Conservation (phyloP, 495 filamentous ascomycete species). For the Astrothelium subdiscretum region DNA sequence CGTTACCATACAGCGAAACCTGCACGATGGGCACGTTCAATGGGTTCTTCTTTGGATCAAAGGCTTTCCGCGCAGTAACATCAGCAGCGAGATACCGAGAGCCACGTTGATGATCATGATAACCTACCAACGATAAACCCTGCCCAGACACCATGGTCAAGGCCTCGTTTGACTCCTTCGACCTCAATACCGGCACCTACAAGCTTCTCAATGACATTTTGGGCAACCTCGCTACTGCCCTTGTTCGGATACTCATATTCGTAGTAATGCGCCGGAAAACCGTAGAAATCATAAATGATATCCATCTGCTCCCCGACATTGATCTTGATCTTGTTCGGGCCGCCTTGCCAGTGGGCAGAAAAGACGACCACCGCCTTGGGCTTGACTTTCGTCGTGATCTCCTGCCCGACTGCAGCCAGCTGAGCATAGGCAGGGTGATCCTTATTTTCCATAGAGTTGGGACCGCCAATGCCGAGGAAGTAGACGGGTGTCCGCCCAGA, state of each 20-base stretch:
- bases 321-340: conserved; percentile 48
- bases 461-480: conserved; percentile 65
- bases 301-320: conserved; percentile 59
- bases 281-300: conserved; percentile 81
- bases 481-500: conserved; percentile 51
- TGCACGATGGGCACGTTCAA: conserved; percentile 70
- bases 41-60: conserved; percentile 61
- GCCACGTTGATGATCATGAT: background rate
- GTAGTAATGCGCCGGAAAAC: conserved; percentile 58
- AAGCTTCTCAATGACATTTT: conserved; percentile 50
- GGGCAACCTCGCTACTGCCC: conserved; percentile 54
- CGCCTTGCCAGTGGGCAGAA: conserved; percentile 75
- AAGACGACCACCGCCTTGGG: conserved; percentile 77
- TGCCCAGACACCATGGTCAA: conserved; percentile 76
- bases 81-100: background rate
- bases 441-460: conserved; percentile 57
- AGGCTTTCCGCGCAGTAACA: conserved; percentile 34
- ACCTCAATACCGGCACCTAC: conserved; percentile 50
- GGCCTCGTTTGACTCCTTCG: conserved; percentile 50
- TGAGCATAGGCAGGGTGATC: conserved; percentile 64
- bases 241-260: conserved; percentile 57
- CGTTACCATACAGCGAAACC: conserved; percentile 59
- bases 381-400: conserved; percentile 71
- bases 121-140: conserved; percentile 52
- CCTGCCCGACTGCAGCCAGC: conserved; percentile 55